Percentiles rank a stretch among this genome's conserved stretches.
Conservation (phyloP, 129 eudicot genomes). For the Logfia minima region DNA sequence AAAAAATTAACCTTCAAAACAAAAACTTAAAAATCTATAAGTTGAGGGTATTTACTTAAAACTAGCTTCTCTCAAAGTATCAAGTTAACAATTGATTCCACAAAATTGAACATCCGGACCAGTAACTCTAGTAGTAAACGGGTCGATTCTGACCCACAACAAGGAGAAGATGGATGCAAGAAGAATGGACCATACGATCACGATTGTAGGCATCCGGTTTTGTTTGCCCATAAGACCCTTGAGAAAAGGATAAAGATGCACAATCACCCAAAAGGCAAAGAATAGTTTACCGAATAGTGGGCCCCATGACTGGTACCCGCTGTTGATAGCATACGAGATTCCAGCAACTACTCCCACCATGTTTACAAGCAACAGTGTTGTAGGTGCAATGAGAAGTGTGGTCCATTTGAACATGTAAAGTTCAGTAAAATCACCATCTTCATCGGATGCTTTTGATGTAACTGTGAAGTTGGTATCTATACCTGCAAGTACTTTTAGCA, state of each 20-base stretch:
- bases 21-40: too few relatives aligned
- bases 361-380: slow-evolving; percentile 79
- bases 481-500: slow-evolving; percentile 89
- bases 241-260: slow-evolving; percentile 83
- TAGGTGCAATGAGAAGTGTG: slow-evolving; percentile 78
- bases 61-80: background rate
- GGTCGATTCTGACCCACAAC: slow-evolving; percentile 80
- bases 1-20: too few relatives aligned
- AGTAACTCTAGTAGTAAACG: slow-evolving; percentile 70
- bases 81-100: slow-evolving; percentile 66
- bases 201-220: slow-evolving; percentile 84
- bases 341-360: slow-evolving; percentile 89
- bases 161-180: slow-evolving; percentile 85
- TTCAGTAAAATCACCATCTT: slow-evolving; percentile 81
- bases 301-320: slow-evolving; percentile 91
- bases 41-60: too few relatives aligned
- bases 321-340: slow-evolving; percentile 72
- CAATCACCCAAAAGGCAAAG: slow-evolving; percentile 94
- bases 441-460: slow-evolving; percentile 88
- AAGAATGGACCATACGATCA: slow-evolving; percentile 77
- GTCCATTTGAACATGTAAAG: slow-evolving; percentile 93
- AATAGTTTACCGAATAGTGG: slow-evolving; percentile 84
- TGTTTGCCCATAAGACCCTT: slow-evolving; percentile 94
- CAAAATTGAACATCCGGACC: slow-evolving; percentile 71
- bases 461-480: slow-evolving; percentile 89